A percentile compares a stretch with the other conserved stretches of the same genome.
phyloP scores from a whole-genome alignment of 148 eudicot species.

The Heliamphora exappendiculata region DNA sequence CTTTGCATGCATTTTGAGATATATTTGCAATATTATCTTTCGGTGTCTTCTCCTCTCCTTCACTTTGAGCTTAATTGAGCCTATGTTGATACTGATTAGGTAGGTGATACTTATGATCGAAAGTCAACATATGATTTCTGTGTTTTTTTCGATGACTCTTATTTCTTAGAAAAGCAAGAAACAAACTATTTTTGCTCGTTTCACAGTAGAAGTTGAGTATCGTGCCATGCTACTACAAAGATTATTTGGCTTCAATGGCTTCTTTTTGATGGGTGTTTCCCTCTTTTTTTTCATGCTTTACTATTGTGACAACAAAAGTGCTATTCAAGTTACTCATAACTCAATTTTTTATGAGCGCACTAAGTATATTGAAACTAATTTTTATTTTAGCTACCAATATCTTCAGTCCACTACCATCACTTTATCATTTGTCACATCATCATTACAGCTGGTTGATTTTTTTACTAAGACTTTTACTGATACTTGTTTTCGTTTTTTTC shows the following conservation, averaged over 20 bases:
- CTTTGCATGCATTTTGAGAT: too few relatives aligned
- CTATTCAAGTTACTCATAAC: too few relatives aligned
- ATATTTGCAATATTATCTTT: too few relatives aligned
- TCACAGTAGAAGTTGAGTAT: neutral
- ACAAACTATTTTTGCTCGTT: neutral
- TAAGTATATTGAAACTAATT: too few relatives aligned
- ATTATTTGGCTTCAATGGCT: neutral
- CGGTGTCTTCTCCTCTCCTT: too few relatives aligned
- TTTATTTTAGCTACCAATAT: too few relatives aligned
- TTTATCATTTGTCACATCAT: neutral
- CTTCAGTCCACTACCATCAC: neutral
- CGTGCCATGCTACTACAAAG: neutral
- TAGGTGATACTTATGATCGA: too few relatives aligned
- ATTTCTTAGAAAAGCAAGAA: too few relatives aligned
- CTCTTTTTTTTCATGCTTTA: neutral
- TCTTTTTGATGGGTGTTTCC: neutral
- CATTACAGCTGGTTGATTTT: neutral
- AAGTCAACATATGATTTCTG: neutral
- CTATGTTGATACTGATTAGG: too few relatives aligned
- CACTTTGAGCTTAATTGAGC: too few relatives aligned
- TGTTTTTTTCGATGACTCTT: neutral
- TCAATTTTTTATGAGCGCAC: too few relatives aligned
- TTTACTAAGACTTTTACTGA: neutral
- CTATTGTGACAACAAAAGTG: neutral
- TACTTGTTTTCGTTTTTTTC: neutral